These are phyloP conservation scores for Fusarium sp. DNA, from an alignment of 2,329 filamentous ascomycete species.

Conservation along the genomic window DNA sequence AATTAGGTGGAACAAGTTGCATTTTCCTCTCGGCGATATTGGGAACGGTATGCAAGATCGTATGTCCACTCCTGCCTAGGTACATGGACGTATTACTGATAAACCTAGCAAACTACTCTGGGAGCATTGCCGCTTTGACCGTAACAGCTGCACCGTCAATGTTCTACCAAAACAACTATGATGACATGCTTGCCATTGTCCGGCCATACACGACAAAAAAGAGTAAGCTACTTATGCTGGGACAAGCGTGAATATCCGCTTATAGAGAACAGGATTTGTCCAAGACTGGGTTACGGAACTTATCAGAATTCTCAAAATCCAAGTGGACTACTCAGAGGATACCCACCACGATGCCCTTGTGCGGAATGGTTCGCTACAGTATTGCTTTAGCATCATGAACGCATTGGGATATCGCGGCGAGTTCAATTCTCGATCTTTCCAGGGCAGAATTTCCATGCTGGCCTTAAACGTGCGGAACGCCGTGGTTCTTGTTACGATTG, in stretches of 20 bases:
- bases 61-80: conserved; percentile 44
- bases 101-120: conserved; percentile 63
- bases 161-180: conserved; percentile 65
- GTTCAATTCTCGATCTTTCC: conserved; percentile 70
- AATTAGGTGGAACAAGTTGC: conserved; percentile 68
- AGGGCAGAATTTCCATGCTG: conserved; percentile 80
- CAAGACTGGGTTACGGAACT: conserved; percentile 74
- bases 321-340: conserved; percentile 86
- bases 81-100: conserved; percentile 20
- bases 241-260: conserved; percentile 7
- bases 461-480: conserved; percentile 81
- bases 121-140: conserved; percentile 72
- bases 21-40: conserved; percentile 63
- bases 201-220: conserved; percentile 58
- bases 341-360: conserved; percentile 78
- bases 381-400: conserved; percentile 82
- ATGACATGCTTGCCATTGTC: conserved; percentile 80
- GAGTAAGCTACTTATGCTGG: conserved; percentile 34
- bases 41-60: conserved; percentile 62
- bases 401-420: conserved; percentile 80
- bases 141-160: conserved; percentile 61
- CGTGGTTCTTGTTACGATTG: conserved; percentile 73
- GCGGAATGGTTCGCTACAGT: conserved; percentile 77
- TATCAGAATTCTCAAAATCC: conserved; percentile 76
- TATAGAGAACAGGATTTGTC: conserved; percentile 63